phyloP scores from a whole-genome alignment of 129 eudicot species.

The Smallanthus sonchifolius region DNA sequence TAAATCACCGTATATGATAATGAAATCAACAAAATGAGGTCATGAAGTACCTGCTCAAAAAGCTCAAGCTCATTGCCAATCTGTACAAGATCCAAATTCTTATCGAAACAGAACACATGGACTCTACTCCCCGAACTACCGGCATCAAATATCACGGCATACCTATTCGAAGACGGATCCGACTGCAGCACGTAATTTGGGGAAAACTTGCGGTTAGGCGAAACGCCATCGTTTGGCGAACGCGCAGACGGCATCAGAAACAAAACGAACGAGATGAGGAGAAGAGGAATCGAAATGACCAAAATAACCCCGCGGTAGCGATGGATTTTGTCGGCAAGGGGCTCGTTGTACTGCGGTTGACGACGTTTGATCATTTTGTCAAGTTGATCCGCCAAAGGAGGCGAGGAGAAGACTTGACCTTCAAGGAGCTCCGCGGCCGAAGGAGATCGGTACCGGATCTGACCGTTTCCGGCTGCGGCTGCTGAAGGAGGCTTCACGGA shows the following conservation, averaged over 20 bases:
- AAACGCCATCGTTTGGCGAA: constrained; percentile 30
- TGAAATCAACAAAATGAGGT: not conserved
- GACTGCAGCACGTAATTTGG: constrained; percentile 26
- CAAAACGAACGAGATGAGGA: constrained; percentile 56
- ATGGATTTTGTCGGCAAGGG: constrained; percentile 47
- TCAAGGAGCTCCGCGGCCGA: constrained; percentile 78
- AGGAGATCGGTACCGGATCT: constrained; percentile 97
- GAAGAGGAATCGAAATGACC: constrained; percentile 56
- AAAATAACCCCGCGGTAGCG: constrained; percentile 51
- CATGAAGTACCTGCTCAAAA: constrained; percentile 55
- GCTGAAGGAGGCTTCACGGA: constrained; percentile 54
- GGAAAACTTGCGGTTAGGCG: constrained; percentile 45
- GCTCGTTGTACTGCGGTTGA: constrained; percentile 38
- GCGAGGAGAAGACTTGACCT: constrained; percentile 32
- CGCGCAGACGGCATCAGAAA: constrained; percentile 56
- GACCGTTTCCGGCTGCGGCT: constrained; percentile 55
- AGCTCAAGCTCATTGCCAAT: constrained; percentile 90
- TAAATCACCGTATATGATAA: not conserved
- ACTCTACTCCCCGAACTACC: constrained; percentile 97
- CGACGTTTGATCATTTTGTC: constrained; percentile 67
- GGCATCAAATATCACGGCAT: constrained; percentile 89
- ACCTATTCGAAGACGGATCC: constrained; percentile 30
- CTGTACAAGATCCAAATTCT: constrained; percentile 77
- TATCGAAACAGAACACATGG: constrained; percentile 84
- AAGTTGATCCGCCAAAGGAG: constrained; percentile 37